These are phyloP conservation scores for Deinandra increscens DNA, from an alignment of 129 eudicot species.

Conservation along the genomic window DNA sequence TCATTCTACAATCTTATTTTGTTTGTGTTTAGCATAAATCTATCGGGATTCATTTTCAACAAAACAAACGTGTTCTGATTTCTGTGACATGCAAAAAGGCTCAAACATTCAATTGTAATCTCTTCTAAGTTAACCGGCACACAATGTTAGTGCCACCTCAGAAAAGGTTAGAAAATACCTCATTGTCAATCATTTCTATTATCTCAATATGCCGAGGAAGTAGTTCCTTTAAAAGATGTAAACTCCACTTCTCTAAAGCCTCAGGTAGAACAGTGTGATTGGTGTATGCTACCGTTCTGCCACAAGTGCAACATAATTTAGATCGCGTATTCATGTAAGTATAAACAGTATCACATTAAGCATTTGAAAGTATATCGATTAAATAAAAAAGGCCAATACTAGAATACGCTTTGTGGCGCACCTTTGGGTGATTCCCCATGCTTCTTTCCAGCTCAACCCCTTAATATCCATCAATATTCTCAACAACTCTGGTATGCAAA, in stretches of 20 bases:
- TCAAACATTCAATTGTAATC: not conserved
- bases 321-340: not conserved
- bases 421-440: slow-evolving; percentile 84
- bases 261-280: slow-evolving; percentile 94
- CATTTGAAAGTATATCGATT: not conserved
- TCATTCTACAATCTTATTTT: too few relatives aligned
- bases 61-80: not conserved
- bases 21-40: too few relatives aligned
- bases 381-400: not conserved
- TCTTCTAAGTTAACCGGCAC: not conserved
- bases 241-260: slow-evolving; percentile 93
- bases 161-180: slow-evolving; percentile 35
- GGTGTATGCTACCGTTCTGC: slow-evolving; percentile 86
- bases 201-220: slow-evolving; percentile 93
- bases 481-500: slow-evolving; percentile 79
- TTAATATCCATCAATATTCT: slow-evolving; percentile 70
- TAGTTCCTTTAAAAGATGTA: slow-evolving; percentile 56
- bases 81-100: not conserved
- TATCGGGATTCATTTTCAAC: too few relatives aligned
- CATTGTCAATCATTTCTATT: slow-evolving; percentile 61
- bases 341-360: not conserved
- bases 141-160: not conserved
- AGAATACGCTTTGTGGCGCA: slow-evolving; percentile 17
- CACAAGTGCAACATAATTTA: slow-evolving; percentile 10
- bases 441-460: slow-evolving; percentile 84